A percentile compares a stretch with the other conserved stretches of the same genome.
These are phyloP conservation scores for Phytophthora hibernalis DNA, from an alignment of 352 stramenopile genomes.

Conservation along the genomic window DNA sequence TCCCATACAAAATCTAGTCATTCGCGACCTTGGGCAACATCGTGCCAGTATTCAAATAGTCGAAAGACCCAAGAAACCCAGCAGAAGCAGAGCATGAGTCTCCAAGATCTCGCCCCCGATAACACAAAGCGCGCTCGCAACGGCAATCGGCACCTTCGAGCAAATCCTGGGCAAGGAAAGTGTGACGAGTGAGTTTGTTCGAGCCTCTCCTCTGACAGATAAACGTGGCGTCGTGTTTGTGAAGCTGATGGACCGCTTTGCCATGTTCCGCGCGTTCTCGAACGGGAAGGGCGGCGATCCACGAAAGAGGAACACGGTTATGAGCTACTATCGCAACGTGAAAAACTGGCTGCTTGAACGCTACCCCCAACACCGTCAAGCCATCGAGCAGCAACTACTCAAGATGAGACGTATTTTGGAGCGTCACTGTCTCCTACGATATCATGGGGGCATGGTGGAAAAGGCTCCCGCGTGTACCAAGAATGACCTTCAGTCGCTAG, in stretches of 20 bases:
- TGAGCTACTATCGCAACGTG: constrained; percentile 21
- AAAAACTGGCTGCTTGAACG: too few species aligned
- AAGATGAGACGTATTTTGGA: constrained; percentile 19
- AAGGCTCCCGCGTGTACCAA: constrained; percentile 25
- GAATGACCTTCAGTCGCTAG: constrained; percentile 4
- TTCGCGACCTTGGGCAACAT: too few species aligned
- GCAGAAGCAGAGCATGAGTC: too few species aligned
- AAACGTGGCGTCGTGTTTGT: constrained; percentile 5
- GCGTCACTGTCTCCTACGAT: constrained; percentile 12
- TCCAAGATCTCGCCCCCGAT: constrained; percentile 5
- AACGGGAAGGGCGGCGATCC: constrained; percentile 2
- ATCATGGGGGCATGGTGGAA: constrained; percentile 5
- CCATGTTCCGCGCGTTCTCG: constrained; percentile 11
- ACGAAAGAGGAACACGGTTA: constrained; percentile 12
- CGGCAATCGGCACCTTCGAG: constrained; percentile 16
- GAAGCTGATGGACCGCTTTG: too few species aligned
- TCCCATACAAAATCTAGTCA: too few species aligned
- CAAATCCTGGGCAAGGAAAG: constrained; percentile 24
- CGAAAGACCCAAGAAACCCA: too few species aligned
- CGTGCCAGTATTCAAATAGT: too few species aligned
- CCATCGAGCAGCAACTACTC: constrained; percentile 24
- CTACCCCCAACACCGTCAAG: constrained; percentile 4
- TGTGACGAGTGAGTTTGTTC: constrained; percentile 23
- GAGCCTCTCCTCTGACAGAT: constrained; percentile 1
- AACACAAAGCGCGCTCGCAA: constrained; percentile 6